Conservation (phyloP, 768 basidiomycete genomes). For the Naganishia vaughanmartiniae region DNA sequence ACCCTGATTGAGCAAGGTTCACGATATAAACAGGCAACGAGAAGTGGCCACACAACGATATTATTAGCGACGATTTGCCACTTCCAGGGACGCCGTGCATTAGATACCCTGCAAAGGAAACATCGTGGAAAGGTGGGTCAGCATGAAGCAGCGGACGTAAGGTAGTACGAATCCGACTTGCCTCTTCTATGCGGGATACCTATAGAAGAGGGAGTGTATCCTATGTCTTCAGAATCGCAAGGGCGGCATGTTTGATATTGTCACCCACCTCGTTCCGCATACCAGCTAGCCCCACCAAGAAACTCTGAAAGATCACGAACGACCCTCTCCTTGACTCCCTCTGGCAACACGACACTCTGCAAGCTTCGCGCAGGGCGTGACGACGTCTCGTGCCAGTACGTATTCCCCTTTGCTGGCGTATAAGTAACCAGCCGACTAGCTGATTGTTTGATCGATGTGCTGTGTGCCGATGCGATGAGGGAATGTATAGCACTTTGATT, state of each 20-base stretch:
- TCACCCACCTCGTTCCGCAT: conserved; percentile 44
- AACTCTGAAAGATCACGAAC: conserved; percentile 43
- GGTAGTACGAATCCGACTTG: not conserved
- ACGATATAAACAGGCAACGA: conserved; percentile 90
- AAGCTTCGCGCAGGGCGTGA: conserved; percentile 41
- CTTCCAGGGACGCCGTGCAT: conserved; percentile 30
- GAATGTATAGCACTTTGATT: conserved; percentile 28
- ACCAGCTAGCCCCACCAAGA: conserved; percentile 43
- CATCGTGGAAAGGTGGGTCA: not conserved
- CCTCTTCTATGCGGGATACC: conserved; percentile 49
- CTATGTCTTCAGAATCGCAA: not conserved
- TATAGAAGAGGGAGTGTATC: not conserved
- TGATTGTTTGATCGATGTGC: conserved; percentile 13
- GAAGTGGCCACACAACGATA: conserved; percentile 83
- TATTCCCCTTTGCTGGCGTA: conserved; percentile 2
- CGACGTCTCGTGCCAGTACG: conserved; percentile 24
- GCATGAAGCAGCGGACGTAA: not conserved
- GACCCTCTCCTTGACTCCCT: conserved; percentile 39
- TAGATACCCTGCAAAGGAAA: conserved; percentile 20
- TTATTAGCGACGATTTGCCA: conserved; percentile 78
- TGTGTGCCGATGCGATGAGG: conserved; percentile 24
- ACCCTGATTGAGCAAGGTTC: conserved; percentile 45
- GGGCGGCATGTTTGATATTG: not conserved
- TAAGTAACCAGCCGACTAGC: conserved; percentile 20
- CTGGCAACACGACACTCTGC: conserved; percentile 44